Percentiles rank a stretch among this genome's conserved stretches.
Evolutionary conservation across 2,329 filamentous ascomycete genomes (phyloP).

Genomic region (Colletotrichum scovillei): DNA sequence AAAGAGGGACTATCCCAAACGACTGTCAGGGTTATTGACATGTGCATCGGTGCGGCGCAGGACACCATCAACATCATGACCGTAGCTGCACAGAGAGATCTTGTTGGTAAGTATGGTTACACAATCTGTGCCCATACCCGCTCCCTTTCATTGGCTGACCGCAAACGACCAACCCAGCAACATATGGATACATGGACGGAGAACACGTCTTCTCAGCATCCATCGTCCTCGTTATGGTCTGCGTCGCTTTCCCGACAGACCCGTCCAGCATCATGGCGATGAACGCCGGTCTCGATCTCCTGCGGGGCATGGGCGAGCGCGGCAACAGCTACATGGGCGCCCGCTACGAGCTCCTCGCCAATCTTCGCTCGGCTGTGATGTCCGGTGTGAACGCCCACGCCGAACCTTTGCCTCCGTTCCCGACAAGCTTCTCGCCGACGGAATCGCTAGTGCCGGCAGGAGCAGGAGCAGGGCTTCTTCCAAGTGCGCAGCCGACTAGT

Average conservation of each 20-base stretch:
- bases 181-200: conserved; percentile 47
- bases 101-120: conserved; percentile 53
- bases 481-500: neutral
- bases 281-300: conserved; percentile 57
- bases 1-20: conserved; percentile 44
- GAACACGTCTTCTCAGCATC: conserved; percentile 47
- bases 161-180: conserved; percentile 37
- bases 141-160: conserved; percentile 9
- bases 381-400: conserved; percentile 25
- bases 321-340: conserved; percentile 62
- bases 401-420: neutral
- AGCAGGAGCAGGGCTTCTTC: neutral
- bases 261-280: conserved; percentile 54
- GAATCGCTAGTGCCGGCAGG: conserved; percentile 5
- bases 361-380: conserved; percentile 42
- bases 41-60: conserved; percentile 46
- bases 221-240: conserved; percentile 46
- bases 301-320: conserved; percentile 61
- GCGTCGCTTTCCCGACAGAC: conserved; percentile 59
- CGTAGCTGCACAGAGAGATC: conserved; percentile 45
- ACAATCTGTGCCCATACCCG: neutral
- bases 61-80: conserved; percentile 42
- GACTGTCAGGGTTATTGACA: conserved; percentile 45
- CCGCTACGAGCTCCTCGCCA: conserved; percentile 46
- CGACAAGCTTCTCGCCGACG: conserved; percentile 19